These are phyloP conservation scores for Backusella sp. DNA, from an alignment of 192 early-diverging fungal genomes.

Conservation along the genomic window DNA sequence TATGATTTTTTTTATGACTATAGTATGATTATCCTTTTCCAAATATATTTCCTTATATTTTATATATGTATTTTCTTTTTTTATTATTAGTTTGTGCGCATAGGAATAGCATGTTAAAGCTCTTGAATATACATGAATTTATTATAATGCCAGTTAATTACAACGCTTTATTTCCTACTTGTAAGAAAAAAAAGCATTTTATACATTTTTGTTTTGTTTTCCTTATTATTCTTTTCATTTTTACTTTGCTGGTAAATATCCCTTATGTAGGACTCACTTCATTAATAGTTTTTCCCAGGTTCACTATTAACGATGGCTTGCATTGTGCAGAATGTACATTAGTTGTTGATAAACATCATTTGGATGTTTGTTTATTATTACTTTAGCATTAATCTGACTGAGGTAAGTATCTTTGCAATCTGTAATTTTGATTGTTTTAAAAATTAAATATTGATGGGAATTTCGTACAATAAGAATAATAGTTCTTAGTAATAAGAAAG, in stretches of 20 bases:
- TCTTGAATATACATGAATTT: not conserved
- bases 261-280: not conserved
- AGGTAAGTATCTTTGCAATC: not conserved
- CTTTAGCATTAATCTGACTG: not conserved
- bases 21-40: not conserved
- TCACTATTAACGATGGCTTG: not conserved
- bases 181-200: not conserved
- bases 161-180: not conserved
- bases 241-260: not conserved
- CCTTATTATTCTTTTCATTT: not conserved
- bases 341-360: not conserved
- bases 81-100: not conserved
- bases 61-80: too few species aligned
- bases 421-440: not conserved
- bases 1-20: not conserved
- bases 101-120: not conserved
- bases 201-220: not conserved
- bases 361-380: not conserved
- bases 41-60: not conserved
- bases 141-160: conserved; percentile 1
- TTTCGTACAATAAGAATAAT: not conserved
- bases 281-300: not conserved
- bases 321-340: not conserved
- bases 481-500: not conserved
- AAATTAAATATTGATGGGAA: not conserved